Conservation (phyloP, 2,329 filamentous ascomycete genomes). For the Penicillium sp. region DNA sequence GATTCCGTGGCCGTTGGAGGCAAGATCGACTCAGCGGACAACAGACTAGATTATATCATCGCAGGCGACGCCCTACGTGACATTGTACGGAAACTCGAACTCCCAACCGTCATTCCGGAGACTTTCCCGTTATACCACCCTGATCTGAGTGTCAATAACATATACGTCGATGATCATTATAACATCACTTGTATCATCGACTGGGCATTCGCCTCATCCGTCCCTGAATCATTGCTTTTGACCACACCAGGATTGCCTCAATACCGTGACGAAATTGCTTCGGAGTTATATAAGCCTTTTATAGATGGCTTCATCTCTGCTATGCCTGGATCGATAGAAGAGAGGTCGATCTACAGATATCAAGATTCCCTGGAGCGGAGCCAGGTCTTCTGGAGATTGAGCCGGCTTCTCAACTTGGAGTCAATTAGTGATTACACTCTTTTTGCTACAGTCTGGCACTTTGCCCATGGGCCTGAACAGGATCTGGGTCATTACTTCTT, state of each 20-base stretch:
- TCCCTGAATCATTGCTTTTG: not conserved
- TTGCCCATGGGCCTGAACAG: not conserved
- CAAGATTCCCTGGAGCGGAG: not conserved
- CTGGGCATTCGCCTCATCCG: not conserved
- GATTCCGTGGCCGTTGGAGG: conserved; percentile 24
- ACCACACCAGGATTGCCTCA: not conserved
- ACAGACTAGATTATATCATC: conserved; percentile 27
- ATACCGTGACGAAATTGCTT: not conserved
- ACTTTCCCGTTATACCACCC: not conserved
- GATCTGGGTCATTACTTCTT: not conserved
- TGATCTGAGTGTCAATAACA: not conserved
- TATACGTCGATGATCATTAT: not conserved
- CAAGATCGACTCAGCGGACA: conserved; percentile 22
- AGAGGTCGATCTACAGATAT: not conserved
- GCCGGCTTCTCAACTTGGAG: not conserved
- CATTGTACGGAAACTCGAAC: conserved; percentile 7
- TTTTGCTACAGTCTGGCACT: not conserved
- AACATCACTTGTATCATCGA: not conserved
- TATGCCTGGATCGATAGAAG: not conserved
- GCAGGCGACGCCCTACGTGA: conserved; percentile 19
- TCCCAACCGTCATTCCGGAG: not conserved
- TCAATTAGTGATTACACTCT: not conserved
- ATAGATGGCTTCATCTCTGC: not conserved
- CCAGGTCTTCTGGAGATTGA: not conserved
- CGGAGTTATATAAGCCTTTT: not conserved